Evolutionary conservation across 1,139 yeast species (phyloP), one percentile per base, ranked within the genome.

Genomic region (Suhomyces kunorum): DNA sequence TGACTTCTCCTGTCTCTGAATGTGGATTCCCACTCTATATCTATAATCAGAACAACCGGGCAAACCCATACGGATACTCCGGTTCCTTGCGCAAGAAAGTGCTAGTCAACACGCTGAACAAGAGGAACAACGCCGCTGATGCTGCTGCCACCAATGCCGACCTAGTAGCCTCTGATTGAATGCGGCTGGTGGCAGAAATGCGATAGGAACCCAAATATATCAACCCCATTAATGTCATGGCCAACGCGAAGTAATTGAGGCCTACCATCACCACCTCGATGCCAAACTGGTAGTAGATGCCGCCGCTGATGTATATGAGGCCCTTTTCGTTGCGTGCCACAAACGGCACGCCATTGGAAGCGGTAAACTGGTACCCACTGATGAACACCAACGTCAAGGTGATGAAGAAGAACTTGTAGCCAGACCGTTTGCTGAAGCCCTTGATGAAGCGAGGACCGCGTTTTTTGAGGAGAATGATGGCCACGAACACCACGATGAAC

Each of bases 201-300:
- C 56, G 48, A 48, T 66, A 66, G 3, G 44, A 46, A 2, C 77
- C 77, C 38, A 72, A 40, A 36, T 60, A 56, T 2, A 71, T 64
- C 38, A 83, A 54, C 1, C 55, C 34, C n/a, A 78, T 48, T 8
- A 76, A 43, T 6, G 71, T 43, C 1, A 59, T 40, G 4, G 74
- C 76, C 51, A 82, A 63, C 1, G 59, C 48, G 9, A 71, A 48
- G 53, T 85, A 86, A 39, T 70, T 63, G 3, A 57, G 56, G 0
- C 78, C 75, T 3, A 83, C 71, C 8, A 79, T 55, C 5, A 78
- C 53, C 2, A 81, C 71, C 56, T 85, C 94, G 4, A 76, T 61
- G 1, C 92, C 92, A 59, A 83, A 80, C 57, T 84, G 92, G 65
- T 79, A 80, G 43, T 73, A 76, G 6, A 63, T 59, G 1, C 86